phyloP scores from a whole-genome alignment of 148 eudicot species.

The Fallopia convolvulus region DNA sequence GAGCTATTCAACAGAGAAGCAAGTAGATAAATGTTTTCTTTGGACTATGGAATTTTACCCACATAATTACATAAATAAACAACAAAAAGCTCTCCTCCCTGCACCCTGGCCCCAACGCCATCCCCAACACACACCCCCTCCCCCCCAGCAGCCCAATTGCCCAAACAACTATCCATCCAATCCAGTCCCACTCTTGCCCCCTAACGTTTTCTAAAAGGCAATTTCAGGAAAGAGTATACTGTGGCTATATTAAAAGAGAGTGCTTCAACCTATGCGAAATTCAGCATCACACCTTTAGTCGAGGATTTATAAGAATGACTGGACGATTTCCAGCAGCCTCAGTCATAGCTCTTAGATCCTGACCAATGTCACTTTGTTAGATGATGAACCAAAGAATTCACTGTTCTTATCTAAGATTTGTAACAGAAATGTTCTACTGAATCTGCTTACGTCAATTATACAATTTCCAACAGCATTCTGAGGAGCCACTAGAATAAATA shows the following conservation, averaged over 20 bases:
- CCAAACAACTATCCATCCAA: background rate
- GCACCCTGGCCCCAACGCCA: too few species aligned
- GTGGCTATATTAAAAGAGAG: background rate
- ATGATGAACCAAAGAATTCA: background rate
- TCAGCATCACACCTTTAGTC: constrained; percentile 61
- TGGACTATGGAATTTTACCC: background rate
- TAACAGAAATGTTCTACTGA: background rate
- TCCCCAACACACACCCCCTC: too few species aligned
- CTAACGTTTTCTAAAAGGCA: background rate
- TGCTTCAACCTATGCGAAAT: background rate
- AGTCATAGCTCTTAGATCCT: constrained; percentile 96
- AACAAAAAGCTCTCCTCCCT: background rate
- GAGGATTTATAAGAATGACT: constrained; percentile 85
- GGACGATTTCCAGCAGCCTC: constrained; percentile 96
- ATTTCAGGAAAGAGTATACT: background rate
- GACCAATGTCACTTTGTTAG: constrained; percentile 16
- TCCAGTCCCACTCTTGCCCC: background rate
- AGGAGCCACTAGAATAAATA: constrained; percentile 93
- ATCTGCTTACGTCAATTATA: constrained; percentile 68
- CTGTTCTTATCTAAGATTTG: background rate
- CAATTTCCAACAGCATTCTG: constrained; percentile 99
- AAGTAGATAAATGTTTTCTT: background rate
- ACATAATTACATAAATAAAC: background rate
- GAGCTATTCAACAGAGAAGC: background rate
- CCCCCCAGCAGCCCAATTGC: background rate